These are phyloP conservation scores for Crithidia acanthocephali DNA, from an alignment of 208 protist species.

Conservation along the genomic window DNA sequence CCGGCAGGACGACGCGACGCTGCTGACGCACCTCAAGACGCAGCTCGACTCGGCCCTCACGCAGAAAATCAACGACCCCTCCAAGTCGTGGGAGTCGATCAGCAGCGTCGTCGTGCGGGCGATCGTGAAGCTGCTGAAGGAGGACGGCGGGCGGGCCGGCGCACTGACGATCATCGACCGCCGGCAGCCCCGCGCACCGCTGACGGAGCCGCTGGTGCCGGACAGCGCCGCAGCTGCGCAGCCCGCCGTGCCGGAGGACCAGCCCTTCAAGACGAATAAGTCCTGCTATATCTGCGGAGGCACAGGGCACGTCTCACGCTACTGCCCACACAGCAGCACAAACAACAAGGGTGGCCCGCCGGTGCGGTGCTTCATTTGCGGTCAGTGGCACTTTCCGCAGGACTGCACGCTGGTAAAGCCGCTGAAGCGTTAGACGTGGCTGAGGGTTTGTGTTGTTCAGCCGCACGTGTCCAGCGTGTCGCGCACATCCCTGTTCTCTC, in stretches of 20 bases:
- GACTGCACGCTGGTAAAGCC: conserved; percentile 65
- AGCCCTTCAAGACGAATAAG: conserved; percentile 71
- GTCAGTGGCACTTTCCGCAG: conserved; percentile 86
- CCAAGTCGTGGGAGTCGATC: conserved; percentile 78
- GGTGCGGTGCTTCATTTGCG: conserved; percentile 88
- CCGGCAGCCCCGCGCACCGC: conserved; percentile 49
- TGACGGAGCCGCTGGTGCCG: conserved; percentile 45
- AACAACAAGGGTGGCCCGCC: conserved; percentile 64
- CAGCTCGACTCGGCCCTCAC: conserved; percentile 87
- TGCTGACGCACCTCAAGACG: conserved; percentile 84
- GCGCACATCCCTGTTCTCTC: too few relatives aligned
- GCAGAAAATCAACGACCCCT: conserved; percentile 88
- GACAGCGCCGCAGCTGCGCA: conserved; percentile 1
- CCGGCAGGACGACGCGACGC: conserved; percentile 73
- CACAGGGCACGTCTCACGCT: conserved; percentile 74
- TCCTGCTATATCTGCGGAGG: conserved; percentile 82
- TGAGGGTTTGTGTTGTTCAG: not conserved
- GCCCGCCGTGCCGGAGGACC: conserved; percentile 32
- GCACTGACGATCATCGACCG: conserved; percentile 73
- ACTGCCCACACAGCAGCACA: conserved; percentile 67
- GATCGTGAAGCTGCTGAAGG: conserved; percentile 82
- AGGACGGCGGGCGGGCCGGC: conserved; percentile 46
- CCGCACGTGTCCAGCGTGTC: too few relatives aligned
- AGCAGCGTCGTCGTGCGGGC: conserved; percentile 83
- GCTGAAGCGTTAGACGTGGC: conserved; percentile 23